Evolutionary conservation across 2,329 filamentous ascomycete species (phyloP), one percentile per base, ranked within the genome.

Genomic region (Trichoderma koningiopsis): DNA sequence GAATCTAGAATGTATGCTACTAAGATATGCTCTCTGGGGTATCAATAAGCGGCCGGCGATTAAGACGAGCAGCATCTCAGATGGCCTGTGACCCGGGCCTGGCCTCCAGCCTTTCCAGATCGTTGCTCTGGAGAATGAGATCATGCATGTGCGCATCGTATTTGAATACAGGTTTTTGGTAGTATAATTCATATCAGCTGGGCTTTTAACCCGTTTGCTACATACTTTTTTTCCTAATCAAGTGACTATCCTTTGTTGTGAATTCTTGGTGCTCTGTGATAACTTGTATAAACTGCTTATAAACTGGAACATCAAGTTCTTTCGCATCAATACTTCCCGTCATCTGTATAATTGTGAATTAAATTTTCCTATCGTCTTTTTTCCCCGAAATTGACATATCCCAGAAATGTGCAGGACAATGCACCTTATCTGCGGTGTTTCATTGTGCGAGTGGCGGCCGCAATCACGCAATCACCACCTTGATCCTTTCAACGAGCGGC

Each of bases 401-500:
- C 22, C 6, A 37, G 31, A 2, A 19, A 19, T 56, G 29, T 7
- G 47, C 33, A 55, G 61, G 11, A 19, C 22, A 7, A 13, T 56
- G 61, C 49, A 35, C 40, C 56, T 68, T 68, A 68, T 68, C 65
- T 58, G n/a, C 19, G 40, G 7, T 33, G 19, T 60, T 49, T 55
- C 64, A 68, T 68, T 68, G 31, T 68, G 65, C 43, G 31, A 68
- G 65, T 61, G 65, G 56, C 33, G 65, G 65, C n/a, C 43, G 16
- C 22, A 53, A 68, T 68, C 65, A 68, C 65, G 65, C 65, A 33
- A 68, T 68, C 65, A 68, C 57, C 31, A 68, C 65, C 65, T 55
- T 60, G 65, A 53, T 37, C 14, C n/a, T 43, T 43, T 68, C 56
- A 60, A 47, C 65, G 47, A 53, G 60, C 56, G 29, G 65, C 56